These are phyloP conservation scores for Diatrype stigma DNA, from an alignment of 2,329 filamentous ascomycete genomes.

Conservation along the genomic window DNA sequence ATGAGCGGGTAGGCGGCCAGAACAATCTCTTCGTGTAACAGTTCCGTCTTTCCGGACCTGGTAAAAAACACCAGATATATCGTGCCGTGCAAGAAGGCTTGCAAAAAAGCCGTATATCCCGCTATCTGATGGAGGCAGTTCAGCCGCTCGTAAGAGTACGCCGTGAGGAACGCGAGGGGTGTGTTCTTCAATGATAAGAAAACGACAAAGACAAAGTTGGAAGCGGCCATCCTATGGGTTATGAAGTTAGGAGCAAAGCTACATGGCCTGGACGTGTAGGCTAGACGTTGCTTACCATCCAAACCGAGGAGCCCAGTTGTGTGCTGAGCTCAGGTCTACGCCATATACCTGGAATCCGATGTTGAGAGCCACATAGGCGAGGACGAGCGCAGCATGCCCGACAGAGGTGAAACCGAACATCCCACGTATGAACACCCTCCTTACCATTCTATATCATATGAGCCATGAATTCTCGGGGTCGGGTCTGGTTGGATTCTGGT, in stretches of 20 bases:
- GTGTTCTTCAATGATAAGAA: conserved; percentile 47
- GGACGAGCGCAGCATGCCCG: conserved; percentile 33
- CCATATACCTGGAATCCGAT: conserved; percentile 29
- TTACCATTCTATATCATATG: conserved; percentile 10
- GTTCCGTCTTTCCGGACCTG: conserved; percentile 8
- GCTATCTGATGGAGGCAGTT: conserved; percentile 43
- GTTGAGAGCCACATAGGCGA: conserved; percentile 31
- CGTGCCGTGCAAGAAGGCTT: conserved; percentile 32
- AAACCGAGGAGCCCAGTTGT: conserved; percentile 28
- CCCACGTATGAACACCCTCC: conserved; percentile 24
- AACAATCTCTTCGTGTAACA: conserved; percentile 25
- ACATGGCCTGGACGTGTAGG: background rate
- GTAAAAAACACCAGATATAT: conserved; percentile 30
- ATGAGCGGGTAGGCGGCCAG: conserved; percentile 34
- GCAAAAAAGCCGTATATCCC: conserved; percentile 38
- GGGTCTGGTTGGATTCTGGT: background rate
- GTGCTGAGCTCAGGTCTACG: conserved; percentile 17
- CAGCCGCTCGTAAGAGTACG: conserved; percentile 42
- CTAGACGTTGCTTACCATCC: conserved; percentile 21
- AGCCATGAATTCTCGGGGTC: background rate
- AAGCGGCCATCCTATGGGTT: conserved; percentile 38
- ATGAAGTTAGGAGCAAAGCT: conserved; percentile 8
- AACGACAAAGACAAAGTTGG: conserved; percentile 41
- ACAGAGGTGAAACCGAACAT: conserved; percentile 34
- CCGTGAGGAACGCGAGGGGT: conserved; percentile 37